Evolutionary conservation across 352 stramenopile species (phyloP).

Genomic region (Pythium oligandrum): DNA sequence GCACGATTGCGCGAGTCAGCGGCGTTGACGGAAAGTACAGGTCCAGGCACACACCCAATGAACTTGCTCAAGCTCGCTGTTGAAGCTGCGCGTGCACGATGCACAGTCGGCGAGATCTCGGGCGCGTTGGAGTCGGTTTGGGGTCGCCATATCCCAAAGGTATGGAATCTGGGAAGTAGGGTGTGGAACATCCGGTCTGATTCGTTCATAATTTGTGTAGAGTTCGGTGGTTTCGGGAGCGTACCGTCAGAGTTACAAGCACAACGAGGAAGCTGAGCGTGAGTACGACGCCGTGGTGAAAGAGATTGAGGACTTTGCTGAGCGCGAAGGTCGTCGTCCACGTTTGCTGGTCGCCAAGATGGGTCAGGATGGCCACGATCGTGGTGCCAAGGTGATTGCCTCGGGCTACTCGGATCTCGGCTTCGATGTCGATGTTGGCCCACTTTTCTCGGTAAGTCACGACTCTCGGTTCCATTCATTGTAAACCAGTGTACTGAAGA

Average conservation of each 20-base stretch:
- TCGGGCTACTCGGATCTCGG: constrained; percentile 95
- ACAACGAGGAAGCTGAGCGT: constrained; percentile 54
- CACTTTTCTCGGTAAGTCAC: constrained; percentile 87
- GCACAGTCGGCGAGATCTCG: constrained; percentile 96
- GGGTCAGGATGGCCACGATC: constrained; percentile 96
- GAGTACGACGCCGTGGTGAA: constrained; percentile 90
- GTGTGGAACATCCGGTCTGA: too few species aligned
- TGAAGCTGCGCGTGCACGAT: constrained; percentile 84
- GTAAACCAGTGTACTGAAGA: too few species aligned
- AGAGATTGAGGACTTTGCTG: constrained; percentile 91
- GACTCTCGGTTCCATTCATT: too few species aligned
- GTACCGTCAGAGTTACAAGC: constrained; percentile 49
- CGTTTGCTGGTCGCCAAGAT: constrained; percentile 96
- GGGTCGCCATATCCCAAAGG: constrained; percentile 90
- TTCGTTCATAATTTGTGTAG: too few species aligned
- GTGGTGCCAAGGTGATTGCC: constrained; percentile 96
- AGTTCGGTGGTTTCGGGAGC: constrained; percentile 55
- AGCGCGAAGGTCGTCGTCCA: constrained; percentile 89
- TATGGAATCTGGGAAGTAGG: constrained; percentile 7
- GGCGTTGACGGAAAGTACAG: constrained; percentile 60
- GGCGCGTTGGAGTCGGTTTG: constrained; percentile 91
- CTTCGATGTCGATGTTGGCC: constrained; percentile 97
- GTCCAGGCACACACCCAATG: constrained; percentile 80
- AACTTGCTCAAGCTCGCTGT: constrained; percentile 95
- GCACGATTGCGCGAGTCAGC: constrained; percentile 41